Conservation (phyloP, 441 rosid species). For the Rhodomyrtus psidioides region DNA sequence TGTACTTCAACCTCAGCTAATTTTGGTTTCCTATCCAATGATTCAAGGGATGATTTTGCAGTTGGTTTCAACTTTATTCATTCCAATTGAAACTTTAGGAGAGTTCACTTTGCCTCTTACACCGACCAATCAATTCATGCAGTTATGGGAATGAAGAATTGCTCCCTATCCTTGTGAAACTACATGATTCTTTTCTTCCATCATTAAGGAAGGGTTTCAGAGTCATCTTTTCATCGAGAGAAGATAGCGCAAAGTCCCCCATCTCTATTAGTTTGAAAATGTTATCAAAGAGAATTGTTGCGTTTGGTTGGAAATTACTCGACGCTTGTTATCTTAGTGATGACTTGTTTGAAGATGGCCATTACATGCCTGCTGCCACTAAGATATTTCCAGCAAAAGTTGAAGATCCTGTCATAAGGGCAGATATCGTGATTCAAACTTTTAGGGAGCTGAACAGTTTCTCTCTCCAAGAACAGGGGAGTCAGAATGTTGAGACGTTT, state of each 20-base stretch:
- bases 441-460: conserved; percentile 69
- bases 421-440: conserved; percentile 79
- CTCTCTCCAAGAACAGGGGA: conserved; percentile 39
- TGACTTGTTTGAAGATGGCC: conserved; percentile 35
- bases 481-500: conserved; percentile 35
- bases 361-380: conserved; percentile 34
- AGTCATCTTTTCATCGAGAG: conserved; percentile 35
- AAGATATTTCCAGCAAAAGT: conserved; percentile 87
- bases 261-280: conserved; percentile 56
- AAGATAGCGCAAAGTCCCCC: conserved; percentile 34
- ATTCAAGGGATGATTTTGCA: not conserved
- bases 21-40: not conserved
- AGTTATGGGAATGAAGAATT: conserved; percentile 83
- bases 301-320: conserved; percentile 76
- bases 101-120: not conserved
- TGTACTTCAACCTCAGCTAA: not conserved
- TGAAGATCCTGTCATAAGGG: conserved; percentile 84
- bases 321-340: conserved; percentile 61
- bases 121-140: conserved; percentile 21
- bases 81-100: not conserved
- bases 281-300: conserved; percentile 61
- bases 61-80: not conserved
- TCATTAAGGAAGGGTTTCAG: conserved; percentile 58
- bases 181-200: conserved; percentile 86
- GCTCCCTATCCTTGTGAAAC: conserved; percentile 49